These are phyloP conservation scores for Canariomyces notabilis DNA, from an alignment of 2,329 filamentous ascomycete species.

Conservation along the genomic window DNA sequence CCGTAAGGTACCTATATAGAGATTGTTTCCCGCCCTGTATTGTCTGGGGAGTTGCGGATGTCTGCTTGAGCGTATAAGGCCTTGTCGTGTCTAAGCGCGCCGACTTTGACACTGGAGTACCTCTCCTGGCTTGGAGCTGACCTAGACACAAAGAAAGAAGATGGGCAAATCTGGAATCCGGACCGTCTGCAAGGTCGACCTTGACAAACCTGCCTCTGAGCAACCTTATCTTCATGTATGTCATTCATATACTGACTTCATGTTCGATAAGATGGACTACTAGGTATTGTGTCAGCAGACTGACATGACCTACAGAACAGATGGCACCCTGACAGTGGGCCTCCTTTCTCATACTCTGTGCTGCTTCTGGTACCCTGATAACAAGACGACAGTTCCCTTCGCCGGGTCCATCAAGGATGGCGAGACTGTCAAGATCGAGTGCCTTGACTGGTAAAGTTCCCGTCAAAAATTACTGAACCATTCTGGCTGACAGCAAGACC, in stretches of 20 bases:
- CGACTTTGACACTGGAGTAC: too few relatives aligned
- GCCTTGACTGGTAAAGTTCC: constrained; percentile 77
- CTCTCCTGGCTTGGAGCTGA: too few relatives aligned
- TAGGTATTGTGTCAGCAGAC: too few relatives aligned
- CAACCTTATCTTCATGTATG: constrained; percentile 67
- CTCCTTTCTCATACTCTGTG: neutral
- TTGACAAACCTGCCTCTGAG: constrained; percentile 65
- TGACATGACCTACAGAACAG: constrained; percentile 56
- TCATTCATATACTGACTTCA: constrained; percentile 6
- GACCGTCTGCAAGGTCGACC: constrained; percentile 66
- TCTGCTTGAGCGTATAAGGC: too few relatives aligned
- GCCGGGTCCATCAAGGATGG: constrained; percentile 69
- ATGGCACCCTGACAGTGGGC: constrained; percentile 84
- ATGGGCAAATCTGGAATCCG: constrained; percentile 52
- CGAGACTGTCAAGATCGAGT: constrained; percentile 91
- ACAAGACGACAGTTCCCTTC: constrained; percentile 57
- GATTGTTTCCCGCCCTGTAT: neutral
- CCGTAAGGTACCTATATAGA: neutral
- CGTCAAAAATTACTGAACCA: too few relatives aligned
- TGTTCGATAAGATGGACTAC: neutral
- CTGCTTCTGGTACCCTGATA: neutral
- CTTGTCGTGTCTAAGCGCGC: too few relatives aligned
- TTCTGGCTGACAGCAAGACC: neutral
- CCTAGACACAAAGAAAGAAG: constrained; percentile 4
- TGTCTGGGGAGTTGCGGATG: neutral